A percentile compares a stretch with the other conserved stretches of the same genome.
phyloP scores from a whole-genome alignment of 192 early-diverging fungal genomes.

The Rhizoclosmatium sp. region DNA sequence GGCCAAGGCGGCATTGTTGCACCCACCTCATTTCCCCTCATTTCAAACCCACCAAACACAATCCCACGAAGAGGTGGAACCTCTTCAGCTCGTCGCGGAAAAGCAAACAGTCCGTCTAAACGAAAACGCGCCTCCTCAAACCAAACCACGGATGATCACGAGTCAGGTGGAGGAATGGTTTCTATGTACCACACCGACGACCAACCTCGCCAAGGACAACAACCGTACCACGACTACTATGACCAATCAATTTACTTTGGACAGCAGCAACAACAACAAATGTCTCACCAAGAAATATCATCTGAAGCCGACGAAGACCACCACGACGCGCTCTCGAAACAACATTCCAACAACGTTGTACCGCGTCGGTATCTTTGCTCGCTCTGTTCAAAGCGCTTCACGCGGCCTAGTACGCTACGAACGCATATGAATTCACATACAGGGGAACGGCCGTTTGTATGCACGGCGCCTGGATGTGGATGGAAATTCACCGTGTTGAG shows the following conservation, averaged over 20 bases:
- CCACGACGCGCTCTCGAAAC: neutral
- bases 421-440: constrained; percentile 46
- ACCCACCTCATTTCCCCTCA: neutral
- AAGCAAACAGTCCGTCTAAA: neutral
- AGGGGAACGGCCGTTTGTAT: constrained; percentile 46
- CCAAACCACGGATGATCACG: neutral
- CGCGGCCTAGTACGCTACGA: constrained; percentile 18
- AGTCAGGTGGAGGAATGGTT: neutral
- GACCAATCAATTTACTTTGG: neutral
- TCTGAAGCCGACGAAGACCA: neutral
- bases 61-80: neutral
- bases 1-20: neutral
- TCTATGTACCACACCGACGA: neutral
- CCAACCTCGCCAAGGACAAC: neutral
- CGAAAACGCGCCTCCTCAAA: neutral
- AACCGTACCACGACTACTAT: neutral
- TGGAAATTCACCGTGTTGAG: constrained; percentile 47
- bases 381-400: constrained; percentile 26
- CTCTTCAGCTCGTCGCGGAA: neutral
- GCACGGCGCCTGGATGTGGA: constrained; percentile 41
- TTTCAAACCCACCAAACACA: neutral
- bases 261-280: neutral
- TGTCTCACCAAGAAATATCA: neutral
- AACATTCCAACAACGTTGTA: constrained; percentile 7
- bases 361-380: constrained; percentile 30